phyloP scores from a whole-genome alignment of 2,329 filamentous ascomycete genomes.

The Penicillium sp. region DNA sequence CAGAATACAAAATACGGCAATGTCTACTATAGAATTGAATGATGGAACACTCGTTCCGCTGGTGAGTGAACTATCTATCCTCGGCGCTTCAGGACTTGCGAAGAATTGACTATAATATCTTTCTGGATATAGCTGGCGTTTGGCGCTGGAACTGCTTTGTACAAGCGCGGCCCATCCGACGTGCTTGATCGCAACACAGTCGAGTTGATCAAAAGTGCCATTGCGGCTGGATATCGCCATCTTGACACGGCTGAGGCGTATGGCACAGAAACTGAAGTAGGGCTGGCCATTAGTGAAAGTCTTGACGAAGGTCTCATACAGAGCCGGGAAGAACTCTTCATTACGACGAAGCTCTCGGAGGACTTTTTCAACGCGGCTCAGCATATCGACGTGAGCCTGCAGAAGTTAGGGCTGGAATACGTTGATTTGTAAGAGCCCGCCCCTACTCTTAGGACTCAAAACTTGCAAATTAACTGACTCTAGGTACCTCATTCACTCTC shows the following conservation, averaged over 20 bases:
- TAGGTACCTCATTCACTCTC: slow-evolving; percentile 36
- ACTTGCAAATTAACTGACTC: slow-evolving; percentile 18
- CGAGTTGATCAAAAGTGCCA: slow-evolving; percentile 23
- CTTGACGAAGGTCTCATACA: slow-evolving; percentile 47
- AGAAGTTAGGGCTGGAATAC: slow-evolving; percentile 62
- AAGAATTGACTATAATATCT: neutral
- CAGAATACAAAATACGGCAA: neutral
- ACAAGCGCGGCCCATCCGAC: neutral
- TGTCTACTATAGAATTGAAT: neutral
- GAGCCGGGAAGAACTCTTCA: slow-evolving; percentile 57
- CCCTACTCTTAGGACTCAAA: slow-evolving; percentile 38
- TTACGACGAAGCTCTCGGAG: slow-evolving; percentile 66
- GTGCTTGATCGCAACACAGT: neutral
- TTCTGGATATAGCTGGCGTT: neutral
- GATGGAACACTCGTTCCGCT: neutral
- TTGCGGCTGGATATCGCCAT: slow-evolving; percentile 52
- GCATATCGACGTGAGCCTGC: slow-evolving; percentile 58
- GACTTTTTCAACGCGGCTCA: slow-evolving; percentile 60
- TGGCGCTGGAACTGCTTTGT: neutral
- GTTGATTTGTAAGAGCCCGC: slow-evolving; percentile 60
- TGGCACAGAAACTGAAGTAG: slow-evolving; percentile 63
- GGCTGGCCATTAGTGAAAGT: slow-evolving; percentile 59
- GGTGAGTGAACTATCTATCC: neutral
- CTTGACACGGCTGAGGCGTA: slow-evolving; percentile 54
- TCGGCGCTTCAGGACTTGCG: neutral